Percentiles rank a stretch among this genome's conserved stretches.
Evolutionary conservation across 2,329 filamentous ascomycete genomes (phyloP).

Genomic region (Sclerotinia subarctica): DNA sequence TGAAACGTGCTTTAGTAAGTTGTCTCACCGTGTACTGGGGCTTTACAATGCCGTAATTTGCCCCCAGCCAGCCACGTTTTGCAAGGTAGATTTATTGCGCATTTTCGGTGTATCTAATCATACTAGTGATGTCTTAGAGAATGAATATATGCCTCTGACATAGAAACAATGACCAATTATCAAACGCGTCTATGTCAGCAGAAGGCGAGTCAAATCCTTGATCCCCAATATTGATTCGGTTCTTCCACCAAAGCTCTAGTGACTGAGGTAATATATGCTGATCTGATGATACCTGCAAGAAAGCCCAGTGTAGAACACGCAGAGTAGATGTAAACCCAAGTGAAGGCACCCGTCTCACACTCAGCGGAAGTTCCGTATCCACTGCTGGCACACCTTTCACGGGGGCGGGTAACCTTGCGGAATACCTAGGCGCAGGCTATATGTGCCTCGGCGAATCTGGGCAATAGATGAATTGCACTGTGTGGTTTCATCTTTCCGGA

Average conservation of each 20-base stretch:
- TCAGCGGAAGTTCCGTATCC: background rate
- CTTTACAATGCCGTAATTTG: background rate
- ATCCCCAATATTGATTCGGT: background rate
- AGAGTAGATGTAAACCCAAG: no score
- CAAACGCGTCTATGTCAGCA: background rate
- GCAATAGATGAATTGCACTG: background rate
- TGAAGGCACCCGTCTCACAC: no score
- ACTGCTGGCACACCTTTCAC: background rate
- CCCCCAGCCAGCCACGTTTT: background rate
- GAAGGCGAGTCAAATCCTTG: background rate
- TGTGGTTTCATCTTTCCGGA: background rate
- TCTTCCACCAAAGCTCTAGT: background rate
- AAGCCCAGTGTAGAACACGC: background rate
- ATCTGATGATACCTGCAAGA: background rate
- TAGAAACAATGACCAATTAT: background rate
- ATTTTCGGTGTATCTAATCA: constrained; percentile 1
- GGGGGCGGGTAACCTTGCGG: background rate
- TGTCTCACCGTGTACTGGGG: background rate
- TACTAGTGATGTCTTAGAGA: background rate
- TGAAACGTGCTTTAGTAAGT: background rate
- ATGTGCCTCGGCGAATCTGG: background rate
- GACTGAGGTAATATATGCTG: background rate
- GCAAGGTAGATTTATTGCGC: background rate
- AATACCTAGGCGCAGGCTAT: background rate
- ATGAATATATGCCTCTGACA: background rate